Evolutionary conservation across 2,329 filamentous ascomycete genomes (phyloP).

Genomic region (Fusarium foetens): DNA sequence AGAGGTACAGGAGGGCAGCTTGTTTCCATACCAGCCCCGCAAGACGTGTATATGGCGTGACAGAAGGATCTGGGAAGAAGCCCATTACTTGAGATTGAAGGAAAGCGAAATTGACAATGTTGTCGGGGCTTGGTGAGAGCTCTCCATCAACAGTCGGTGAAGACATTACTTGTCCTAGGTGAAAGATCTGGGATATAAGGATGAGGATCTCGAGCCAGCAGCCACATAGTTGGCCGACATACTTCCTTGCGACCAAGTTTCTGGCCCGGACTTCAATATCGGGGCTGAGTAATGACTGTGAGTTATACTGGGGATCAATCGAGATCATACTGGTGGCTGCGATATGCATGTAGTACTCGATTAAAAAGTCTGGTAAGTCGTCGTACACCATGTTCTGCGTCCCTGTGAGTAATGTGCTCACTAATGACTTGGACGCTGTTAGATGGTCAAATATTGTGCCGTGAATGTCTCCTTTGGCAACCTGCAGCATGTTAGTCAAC

Average conservation of each 20-base stretch:
- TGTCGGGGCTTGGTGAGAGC: conserved; percentile 50
- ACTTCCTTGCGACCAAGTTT: conserved; percentile 45
- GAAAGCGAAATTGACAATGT: conserved; percentile 56
- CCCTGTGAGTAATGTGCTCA: conserved; percentile 51
- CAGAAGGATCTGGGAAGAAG: conserved; percentile 51
- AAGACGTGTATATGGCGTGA: conserved; percentile 51
- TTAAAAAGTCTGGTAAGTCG: conserved; percentile 56
- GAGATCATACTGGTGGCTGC: conserved; percentile 60
- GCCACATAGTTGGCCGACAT: conserved; percentile 52
- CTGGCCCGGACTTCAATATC: conserved; percentile 47
- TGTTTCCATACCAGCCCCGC: conserved; percentile 58
- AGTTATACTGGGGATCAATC: conserved; percentile 47
- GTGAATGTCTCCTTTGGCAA: conserved; percentile 56
- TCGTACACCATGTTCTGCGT: conserved; percentile 48
- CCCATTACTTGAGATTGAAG: conserved; percentile 55
- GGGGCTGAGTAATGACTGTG: conserved; percentile 46
- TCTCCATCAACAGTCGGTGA: conserved; percentile 46
- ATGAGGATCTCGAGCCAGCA: conserved; percentile 54
- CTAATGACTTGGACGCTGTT: conserved; percentile 55
- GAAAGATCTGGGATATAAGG: conserved; percentile 53
- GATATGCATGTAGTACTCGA: conserved; percentile 61
- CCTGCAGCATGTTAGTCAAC: conserved; percentile 31
- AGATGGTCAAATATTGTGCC: conserved; percentile 59
- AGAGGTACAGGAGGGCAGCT: conserved; percentile 56
- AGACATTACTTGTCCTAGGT: conserved; percentile 55